Evolutionary conservation across 352 stramenopile species (phyloP), one percentile per base, ranked within the genome.

Genomic region (Globisporangium splendens): DNA sequence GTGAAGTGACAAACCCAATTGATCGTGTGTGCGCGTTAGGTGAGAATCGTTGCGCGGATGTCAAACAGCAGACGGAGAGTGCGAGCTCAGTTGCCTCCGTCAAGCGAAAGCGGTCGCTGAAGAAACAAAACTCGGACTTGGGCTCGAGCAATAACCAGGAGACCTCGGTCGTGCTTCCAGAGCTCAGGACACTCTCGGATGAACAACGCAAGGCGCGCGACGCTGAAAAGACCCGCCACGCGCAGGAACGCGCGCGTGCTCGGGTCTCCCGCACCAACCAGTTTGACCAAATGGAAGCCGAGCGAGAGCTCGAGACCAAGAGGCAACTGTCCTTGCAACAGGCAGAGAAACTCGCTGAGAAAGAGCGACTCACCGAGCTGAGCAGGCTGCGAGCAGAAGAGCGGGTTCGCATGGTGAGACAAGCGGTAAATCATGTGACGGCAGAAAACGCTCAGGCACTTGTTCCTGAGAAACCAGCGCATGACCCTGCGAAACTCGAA

Each of bases 241-340:
- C 79, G 1, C 79, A 86, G 49, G 77, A 89, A 47, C 73, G 79
- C 15, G 79, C 79, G 15, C 68, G 70, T 7, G 79, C 79, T 0
- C 60, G 82, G 18, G 57, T 89, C 15, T 61, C 64, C 0, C 71
- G 75, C 17, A 67, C 65, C 1, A 84, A 79, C 24, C 76, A 85
- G 52, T 61, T 68, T 17, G 72, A 86, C 22, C 51, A 71, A 14
- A 49, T 72, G 15, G 58, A 72, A 2, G 48, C 62, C 14, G 59
- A 66, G 31, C 66, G 54, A 21, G 55, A 73, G 51, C 44, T 61
- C 7, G 66, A 75, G 24, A 41, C 46, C 2, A 50, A 49, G 7
- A 63, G 55, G 11, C 46, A 68, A 43, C 58, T 68, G 31, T 39
- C 61, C 7, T 17, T 62, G 35, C 50, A 55, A 6, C 52, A 58